Evolutionary conservation across 345 rosid genomes (phyloP).

Genomic region (Conringia planisiliqua): DNA sequence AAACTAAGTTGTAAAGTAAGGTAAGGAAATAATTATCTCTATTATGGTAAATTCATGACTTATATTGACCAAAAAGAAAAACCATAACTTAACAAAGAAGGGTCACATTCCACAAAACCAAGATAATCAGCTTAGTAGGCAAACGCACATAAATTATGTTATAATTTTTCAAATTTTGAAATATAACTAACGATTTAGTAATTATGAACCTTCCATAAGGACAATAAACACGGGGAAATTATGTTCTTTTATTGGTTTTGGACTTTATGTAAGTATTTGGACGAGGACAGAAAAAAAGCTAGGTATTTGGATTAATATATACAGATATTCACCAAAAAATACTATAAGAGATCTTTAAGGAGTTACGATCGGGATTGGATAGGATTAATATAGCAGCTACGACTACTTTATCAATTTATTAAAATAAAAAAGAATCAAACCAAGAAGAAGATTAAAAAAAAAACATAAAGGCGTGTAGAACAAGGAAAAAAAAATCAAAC

Average conservation of each 20-base stretch:
- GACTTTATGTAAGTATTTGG: neutral
- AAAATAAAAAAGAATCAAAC: neutral
- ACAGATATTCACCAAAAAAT: neutral
- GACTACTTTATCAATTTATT: neutral
- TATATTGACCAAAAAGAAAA: too few species aligned
- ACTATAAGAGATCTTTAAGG: neutral
- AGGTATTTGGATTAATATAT: neutral
- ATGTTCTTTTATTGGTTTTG: neutral
- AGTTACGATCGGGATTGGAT: neutral
- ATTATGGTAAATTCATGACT: too few species aligned
- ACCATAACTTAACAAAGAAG: too few species aligned
- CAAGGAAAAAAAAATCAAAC: slow-evolving; percentile 16
- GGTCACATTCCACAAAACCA: too few species aligned
- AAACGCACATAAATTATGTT: neutral
- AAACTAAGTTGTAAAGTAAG: neutral
- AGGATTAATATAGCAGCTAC: neutral
- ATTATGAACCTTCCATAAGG: neutral
- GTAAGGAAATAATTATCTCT: neutral
- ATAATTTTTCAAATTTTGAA: neutral
- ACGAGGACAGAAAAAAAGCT: neutral
- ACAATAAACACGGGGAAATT: neutral
- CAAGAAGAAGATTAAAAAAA: neutral
- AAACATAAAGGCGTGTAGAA: slow-evolving; percentile 16
- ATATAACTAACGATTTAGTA: neutral
- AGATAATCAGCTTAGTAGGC: neutral